These are phyloP conservation scores for Leptomonas seymouri DNA, from an alignment of 208 protist species.

Conservation along the genomic window DNA sequence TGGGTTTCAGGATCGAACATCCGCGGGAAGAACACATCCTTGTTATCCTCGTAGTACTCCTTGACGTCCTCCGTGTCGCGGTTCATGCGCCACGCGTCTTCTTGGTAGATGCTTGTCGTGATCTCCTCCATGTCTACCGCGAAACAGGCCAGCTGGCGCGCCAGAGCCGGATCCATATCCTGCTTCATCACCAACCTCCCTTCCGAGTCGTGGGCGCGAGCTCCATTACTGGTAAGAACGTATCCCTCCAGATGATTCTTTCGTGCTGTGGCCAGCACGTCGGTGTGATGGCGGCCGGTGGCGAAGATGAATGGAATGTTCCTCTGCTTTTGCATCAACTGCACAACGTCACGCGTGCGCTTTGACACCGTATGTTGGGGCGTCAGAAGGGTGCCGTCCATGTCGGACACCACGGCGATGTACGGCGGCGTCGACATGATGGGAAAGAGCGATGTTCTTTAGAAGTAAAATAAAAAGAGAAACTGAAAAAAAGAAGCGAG, in stretches of 20 bases:
- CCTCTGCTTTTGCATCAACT: slow-evolving; percentile 14
- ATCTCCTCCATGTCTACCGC: slow-evolving; percentile 21
- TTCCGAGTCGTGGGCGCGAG: slow-evolving; percentile 38
- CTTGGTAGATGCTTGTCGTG: slow-evolving; percentile 47
- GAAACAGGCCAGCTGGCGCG: slow-evolving; percentile 32
- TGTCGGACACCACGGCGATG: slow-evolving; percentile 47
- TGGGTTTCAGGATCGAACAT: slow-evolving; percentile 30
- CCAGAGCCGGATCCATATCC: slow-evolving; percentile 36
- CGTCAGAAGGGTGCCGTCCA: slow-evolving; percentile 57
- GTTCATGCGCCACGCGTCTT: slow-evolving; percentile 38
- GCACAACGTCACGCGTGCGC: slow-evolving; percentile 30
- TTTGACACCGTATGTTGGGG: slow-evolving; percentile 36
- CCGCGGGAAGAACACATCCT: slow-evolving; percentile 33
- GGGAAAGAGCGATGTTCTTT: not conserved
- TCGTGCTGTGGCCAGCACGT: slow-evolving; percentile 43
- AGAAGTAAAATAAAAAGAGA: slow-evolving; percentile 1
- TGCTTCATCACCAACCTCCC: slow-evolving; percentile 38
- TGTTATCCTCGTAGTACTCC: slow-evolving; percentile 42
- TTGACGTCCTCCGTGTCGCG: slow-evolving; percentile 29
- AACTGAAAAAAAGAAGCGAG: not conserved
- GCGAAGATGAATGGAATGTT: slow-evolving; percentile 48
- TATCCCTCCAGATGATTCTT: slow-evolving; percentile 40
- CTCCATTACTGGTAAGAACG: slow-evolving; percentile 58
- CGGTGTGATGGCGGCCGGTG: slow-evolving; percentile 50
- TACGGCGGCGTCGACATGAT: slow-evolving; percentile 17